A percentile compares a stretch with the other conserved stretches of the same genome.
Evolutionary conservation across 495 filamentous ascomycete genomes (phyloP).

Genomic region (Penicillium manginii): DNA sequence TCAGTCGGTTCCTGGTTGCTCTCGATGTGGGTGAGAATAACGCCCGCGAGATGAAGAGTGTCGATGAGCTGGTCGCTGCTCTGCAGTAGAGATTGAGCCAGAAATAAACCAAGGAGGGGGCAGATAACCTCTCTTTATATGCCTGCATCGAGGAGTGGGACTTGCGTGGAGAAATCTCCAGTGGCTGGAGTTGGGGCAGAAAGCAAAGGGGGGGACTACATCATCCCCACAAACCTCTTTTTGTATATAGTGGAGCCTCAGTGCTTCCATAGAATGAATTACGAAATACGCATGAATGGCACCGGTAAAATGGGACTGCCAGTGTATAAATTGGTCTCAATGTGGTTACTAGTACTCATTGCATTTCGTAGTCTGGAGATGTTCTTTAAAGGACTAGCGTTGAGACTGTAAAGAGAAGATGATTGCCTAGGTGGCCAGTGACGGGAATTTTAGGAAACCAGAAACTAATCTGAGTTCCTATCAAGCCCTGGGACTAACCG

Average conservation of each 20-base stretch:
- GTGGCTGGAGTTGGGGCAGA: not conserved
- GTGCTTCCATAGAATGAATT: constrained; percentile 3
- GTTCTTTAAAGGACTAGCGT: no score
- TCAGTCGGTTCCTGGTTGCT: constrained; percentile 81
- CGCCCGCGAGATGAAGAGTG: constrained; percentile 45
- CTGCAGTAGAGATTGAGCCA: constrained; percentile 10
- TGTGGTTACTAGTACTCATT: no score
- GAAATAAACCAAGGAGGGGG: not conserved
- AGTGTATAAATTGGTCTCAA: no score
- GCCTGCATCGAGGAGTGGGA: not conserved
- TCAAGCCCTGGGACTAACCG: no score
- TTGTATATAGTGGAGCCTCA: constrained; percentile 5
- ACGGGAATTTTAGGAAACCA: no score
- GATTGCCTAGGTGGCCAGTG: no score
- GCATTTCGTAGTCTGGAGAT: no score
- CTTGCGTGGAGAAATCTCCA: no score
- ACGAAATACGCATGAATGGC: not conserved
- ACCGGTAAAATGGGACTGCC: no score
- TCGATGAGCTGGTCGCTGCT: constrained; percentile 41
- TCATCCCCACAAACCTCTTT: constrained; percentile 20
- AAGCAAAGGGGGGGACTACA: constrained; percentile 14
- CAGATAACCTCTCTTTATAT: not conserved
- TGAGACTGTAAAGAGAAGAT: no score
- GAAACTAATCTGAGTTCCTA: no score
- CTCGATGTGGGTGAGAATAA: constrained; percentile 68